Conservation (phyloP, 2,329 filamentous ascomycete genomes). For the Claviceps humidiphila region DNA sequence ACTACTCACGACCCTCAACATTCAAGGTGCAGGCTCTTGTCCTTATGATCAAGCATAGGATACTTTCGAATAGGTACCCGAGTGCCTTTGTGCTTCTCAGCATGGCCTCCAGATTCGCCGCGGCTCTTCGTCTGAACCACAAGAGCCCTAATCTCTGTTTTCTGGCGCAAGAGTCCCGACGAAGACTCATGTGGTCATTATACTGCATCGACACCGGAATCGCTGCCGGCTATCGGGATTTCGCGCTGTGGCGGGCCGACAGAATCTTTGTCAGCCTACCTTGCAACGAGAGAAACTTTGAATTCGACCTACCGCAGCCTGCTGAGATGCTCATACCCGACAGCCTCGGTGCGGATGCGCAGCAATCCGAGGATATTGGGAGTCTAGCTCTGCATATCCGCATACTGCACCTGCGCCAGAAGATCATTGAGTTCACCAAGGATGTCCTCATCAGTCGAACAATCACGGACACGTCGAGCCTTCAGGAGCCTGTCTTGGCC, state of each 20-base stretch:
- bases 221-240: slow-evolving; percentile 30
- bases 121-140: slow-evolving; percentile 29
- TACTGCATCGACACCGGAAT: slow-evolving; percentile 30
- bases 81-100: slow-evolving; percentile 32
- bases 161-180: slow-evolving; percentile 28
- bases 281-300: slow-evolving; percentile 32
- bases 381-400: slow-evolving; percentile 43
- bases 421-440: slow-evolving; percentile 41
- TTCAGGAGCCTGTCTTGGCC: slow-evolving; percentile 30
- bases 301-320: slow-evolving; percentile 43
- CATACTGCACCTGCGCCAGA: slow-evolving; percentile 40
- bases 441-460: slow-evolving; percentile 22
- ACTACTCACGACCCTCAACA: slow-evolving; percentile 42
- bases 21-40: slow-evolving; percentile 39
- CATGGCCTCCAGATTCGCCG: slow-evolving; percentile 29
- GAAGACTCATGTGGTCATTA: slow-evolving; percentile 31
- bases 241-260: slow-evolving; percentile 29
- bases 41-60: slow-evolving; percentile 31
- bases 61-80: slow-evolving; percentile 29
- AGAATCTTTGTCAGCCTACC: slow-evolving; percentile 28
- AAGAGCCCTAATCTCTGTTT: slow-evolving; percentile 26
- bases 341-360: slow-evolving; percentile 26
- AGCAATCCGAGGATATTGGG: slow-evolving; percentile 36
- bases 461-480: slow-evolving; percentile 26
- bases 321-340: slow-evolving; percentile 38